A percentile compares a stretch with the other conserved stretches of the same genome.
phyloP scores from a whole-genome alignment of 2,329 filamentous ascomycete genomes.

The Arthrobotrys musiformis region DNA sequence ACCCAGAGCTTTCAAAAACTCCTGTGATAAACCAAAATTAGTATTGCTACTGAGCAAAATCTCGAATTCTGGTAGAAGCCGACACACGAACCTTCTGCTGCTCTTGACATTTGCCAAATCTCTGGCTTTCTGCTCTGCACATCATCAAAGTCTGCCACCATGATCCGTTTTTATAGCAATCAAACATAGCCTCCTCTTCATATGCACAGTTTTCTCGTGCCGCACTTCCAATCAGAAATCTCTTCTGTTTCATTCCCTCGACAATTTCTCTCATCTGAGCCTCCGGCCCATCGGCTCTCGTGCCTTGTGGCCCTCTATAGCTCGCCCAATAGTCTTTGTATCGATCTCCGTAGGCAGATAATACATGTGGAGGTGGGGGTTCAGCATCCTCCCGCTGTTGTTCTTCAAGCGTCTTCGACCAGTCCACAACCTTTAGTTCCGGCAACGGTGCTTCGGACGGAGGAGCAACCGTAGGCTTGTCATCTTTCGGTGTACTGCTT shows the following conservation, averaged over 20 bases:
- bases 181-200: constrained; percentile 82
- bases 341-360: constrained; percentile 70
- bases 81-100: constrained; percentile 82
- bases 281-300: constrained; percentile 74
- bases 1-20: constrained; percentile 89
- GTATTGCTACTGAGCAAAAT: neutral
- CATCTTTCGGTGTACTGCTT: constrained; percentile 76
- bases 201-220: constrained; percentile 93
- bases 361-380: constrained; percentile 47
- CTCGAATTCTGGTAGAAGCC: neutral
- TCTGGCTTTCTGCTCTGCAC: constrained; percentile 80
- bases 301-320: constrained; percentile 71
- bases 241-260: constrained; percentile 84
- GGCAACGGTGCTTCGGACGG: constrained; percentile 65
- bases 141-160: constrained; percentile 77
- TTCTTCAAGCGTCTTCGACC: constrained; percentile 11
- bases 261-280: constrained; percentile 84
- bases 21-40: constrained; percentile 64
- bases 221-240: constrained; percentile 78
- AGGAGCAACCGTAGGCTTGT: constrained; percentile 31
- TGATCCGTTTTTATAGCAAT: constrained; percentile 81
- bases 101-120: constrained; percentile 86
- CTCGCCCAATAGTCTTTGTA: constrained; percentile 93
- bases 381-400: constrained; percentile 44
- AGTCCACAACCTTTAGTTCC: constrained; percentile 55